phyloP scores from a whole-genome alignment of 2,329 filamentous ascomycete species.

The Stachybotrys elegans region DNA sequence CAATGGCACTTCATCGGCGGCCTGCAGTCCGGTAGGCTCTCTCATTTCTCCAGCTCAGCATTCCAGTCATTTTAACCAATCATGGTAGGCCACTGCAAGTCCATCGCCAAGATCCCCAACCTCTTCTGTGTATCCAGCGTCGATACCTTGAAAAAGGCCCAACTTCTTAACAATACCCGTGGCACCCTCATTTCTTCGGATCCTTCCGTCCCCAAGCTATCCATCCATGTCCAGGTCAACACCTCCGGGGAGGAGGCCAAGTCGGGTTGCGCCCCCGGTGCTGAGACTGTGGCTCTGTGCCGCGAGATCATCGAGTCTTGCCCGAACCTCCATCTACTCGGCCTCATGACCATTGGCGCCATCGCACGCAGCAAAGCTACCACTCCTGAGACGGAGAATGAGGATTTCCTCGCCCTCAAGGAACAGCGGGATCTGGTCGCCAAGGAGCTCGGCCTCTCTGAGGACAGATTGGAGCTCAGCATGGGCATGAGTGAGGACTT shows the following conservation, averaged over 20 bases:
- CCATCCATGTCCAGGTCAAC: slow-evolving; percentile 90
- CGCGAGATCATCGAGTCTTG: slow-evolving; percentile 65
- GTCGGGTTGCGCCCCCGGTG: slow-evolving; percentile 69
- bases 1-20: slow-evolving; percentile 97
- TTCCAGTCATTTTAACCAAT: too few species aligned
- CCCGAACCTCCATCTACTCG: slow-evolving; percentile 67
- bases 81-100: slow-evolving; percentile 77
- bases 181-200: slow-evolving; percentile 44
- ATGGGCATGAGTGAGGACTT: slow-evolving; percentile 99
- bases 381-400: slow-evolving; percentile 75
- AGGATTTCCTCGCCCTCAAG: slow-evolving; percentile 72
- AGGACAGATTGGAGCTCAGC: slow-evolving; percentile 72
- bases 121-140: slow-evolving; percentile 90
- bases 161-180: slow-evolving; percentile 72
- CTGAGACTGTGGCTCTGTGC: slow-evolving; percentile 60
- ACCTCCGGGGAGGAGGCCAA: slow-evolving; percentile 86
- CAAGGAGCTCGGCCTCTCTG: slow-evolving; percentile 37
- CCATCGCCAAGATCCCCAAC: slow-evolving; percentile 79
- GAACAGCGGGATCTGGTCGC: slow-evolving; percentile 68
- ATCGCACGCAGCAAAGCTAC: slow-evolving; percentile 78
- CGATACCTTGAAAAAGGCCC: slow-evolving; percentile 82
- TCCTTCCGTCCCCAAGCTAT: slow-evolving; percentile 43
- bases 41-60: too few species aligned
- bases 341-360: slow-evolving; percentile 95
- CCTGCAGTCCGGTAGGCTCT: slow-evolving; percentile 65